Conservation (phyloP, 106 monocot genomes). For the Dioscorea dumetorum region DNA sequence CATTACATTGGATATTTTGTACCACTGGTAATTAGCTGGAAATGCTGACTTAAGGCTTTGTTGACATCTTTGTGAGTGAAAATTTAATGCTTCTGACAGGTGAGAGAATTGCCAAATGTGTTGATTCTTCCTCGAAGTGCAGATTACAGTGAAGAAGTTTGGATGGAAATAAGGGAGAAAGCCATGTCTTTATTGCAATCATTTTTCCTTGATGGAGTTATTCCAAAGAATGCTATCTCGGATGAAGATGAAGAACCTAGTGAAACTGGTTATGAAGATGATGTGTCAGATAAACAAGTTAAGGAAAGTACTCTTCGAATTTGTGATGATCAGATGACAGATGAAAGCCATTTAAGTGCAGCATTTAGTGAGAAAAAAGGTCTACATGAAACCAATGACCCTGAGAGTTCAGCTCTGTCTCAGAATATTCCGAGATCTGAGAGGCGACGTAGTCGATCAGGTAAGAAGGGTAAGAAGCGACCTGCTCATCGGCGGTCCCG, state of each 20-base stretch:
- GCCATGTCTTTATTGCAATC: slow-evolving; percentile 68
- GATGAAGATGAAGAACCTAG: slow-evolving; percentile 73
- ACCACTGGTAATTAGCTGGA: too few relatives aligned
- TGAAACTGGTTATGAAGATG: slow-evolving; percentile 50
- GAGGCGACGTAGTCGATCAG: slow-evolving; percentile 65
- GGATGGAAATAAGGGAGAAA: slow-evolving; percentile 98
- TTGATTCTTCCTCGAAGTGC: slow-evolving; percentile 94
- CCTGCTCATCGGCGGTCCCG: slow-evolving; percentile 67
- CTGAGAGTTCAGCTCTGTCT: slow-evolving; percentile 46
- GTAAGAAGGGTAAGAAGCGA: slow-evolving; percentile 93
- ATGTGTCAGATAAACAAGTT: slow-evolving; percentile 33
- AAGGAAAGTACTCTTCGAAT: slow-evolving; percentile 34
- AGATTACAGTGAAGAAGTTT: slow-evolving; percentile 98
- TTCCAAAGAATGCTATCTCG: slow-evolving; percentile 73
- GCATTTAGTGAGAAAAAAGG: slow-evolving; percentile 32
- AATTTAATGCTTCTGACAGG: slow-evolving; percentile 27
- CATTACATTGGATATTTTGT: too few relatives aligned
- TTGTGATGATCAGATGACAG: slow-evolving; percentile 31
- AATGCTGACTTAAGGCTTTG: too few relatives aligned
- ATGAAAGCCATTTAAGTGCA: slow-evolving; percentile 36
- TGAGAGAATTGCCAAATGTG: slow-evolving; percentile 98
- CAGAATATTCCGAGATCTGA: slow-evolving; percentile 52
- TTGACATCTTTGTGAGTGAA: too few relatives aligned
- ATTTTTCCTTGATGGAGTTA: slow-evolving; percentile 71
- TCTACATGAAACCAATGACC: slow-evolving; percentile 31